A percentile compares a stretch with the other conserved stretches of the same genome.
These are phyloP conservation scores for Pseudopediastrum boryanum DNA, from an alignment of 139 green algal genomes.

Conservation along the genomic window DNA sequence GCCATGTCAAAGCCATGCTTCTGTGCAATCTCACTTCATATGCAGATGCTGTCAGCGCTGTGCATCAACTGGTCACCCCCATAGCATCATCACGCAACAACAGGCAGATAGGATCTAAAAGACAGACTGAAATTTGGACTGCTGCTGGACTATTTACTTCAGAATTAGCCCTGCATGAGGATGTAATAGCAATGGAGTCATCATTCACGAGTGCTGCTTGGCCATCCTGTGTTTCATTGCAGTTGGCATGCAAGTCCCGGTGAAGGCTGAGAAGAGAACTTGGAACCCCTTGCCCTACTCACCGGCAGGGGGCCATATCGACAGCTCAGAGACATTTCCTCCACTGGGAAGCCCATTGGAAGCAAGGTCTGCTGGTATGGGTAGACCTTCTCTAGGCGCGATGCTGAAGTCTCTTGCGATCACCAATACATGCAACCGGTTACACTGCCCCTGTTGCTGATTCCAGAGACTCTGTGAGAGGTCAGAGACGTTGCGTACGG, in stretches of 20 bases:
- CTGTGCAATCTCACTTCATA: not conserved
- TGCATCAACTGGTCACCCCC: not conserved
- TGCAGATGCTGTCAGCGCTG: not conserved
- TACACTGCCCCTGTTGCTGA: not conserved
- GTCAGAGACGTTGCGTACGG: not conserved
- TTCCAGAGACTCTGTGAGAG: slow-evolving; percentile 11
- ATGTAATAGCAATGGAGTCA: no score
- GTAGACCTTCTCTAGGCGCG: not conserved
- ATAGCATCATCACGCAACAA: no score
- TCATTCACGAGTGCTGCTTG: no score
- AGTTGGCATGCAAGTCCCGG: no score
- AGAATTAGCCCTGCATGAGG: no score
- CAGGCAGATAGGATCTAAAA: no score
- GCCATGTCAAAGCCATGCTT: not conserved
- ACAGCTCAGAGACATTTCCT: not conserved
- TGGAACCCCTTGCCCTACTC: not conserved
- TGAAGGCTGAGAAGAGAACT: no score
- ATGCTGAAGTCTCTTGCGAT: not conserved
- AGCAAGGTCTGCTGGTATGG: not conserved
- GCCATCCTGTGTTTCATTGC: no score
- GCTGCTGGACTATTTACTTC: no score
- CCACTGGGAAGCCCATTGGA: not conserved
- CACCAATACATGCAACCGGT: slow-evolving; percentile 10
- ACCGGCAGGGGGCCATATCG: not conserved
- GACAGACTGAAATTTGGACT: no score